Evolutionary conservation across 345 rosid species (phyloP), one percentile per base, ranked within the genome.

Genomic region (Aethionema arabicum): DNA sequence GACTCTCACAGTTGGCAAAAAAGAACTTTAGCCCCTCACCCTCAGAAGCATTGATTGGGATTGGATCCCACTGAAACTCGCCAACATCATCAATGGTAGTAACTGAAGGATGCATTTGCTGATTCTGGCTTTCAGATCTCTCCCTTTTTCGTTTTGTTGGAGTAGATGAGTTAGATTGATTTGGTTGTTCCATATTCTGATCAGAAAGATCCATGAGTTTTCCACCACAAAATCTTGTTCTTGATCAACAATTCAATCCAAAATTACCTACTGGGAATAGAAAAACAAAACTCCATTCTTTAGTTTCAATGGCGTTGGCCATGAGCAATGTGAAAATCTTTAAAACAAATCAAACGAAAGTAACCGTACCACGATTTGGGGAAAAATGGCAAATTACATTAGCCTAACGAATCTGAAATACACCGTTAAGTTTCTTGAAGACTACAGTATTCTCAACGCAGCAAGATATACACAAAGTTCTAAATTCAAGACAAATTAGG

Each of bases 71-170:
- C n/a, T n/a, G n/a, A n/a, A n/a, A 77, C 80, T 41, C 88, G 91
- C 51, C 84, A 84, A 41, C 83, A 86, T 64, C 74, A 50, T 42
- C 70, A 29, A 27, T 11, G 57, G 36, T 61, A 56, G 57, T 46
- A 35, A 69, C 56, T 4, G 37, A 65, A 10, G 21, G 43, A 44
- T 38, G 59, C 74, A 51, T 63, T 13, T 57, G 78, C 55, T 47
- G 59, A 16, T 50, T 27, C 58, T 45, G 53, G 68, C 53, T 48
- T 69, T 77, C 83, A 47, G 80, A 84, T 66, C 79, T 77, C 40
- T 21, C 27, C 46, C 88, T 83, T 58, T 74, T 85, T 21, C 84
- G 73, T 68, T 77, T 83, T 66, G 51, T 45, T 6, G 82, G 58
- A 59, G 69, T 40, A 66, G 65, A 32, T 40, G 82, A 73, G 59